Percentiles rank a stretch among this genome's conserved stretches.
Conservation (phyloP, 73 alveolate species). For the Tetrahymena borealis region DNA sequence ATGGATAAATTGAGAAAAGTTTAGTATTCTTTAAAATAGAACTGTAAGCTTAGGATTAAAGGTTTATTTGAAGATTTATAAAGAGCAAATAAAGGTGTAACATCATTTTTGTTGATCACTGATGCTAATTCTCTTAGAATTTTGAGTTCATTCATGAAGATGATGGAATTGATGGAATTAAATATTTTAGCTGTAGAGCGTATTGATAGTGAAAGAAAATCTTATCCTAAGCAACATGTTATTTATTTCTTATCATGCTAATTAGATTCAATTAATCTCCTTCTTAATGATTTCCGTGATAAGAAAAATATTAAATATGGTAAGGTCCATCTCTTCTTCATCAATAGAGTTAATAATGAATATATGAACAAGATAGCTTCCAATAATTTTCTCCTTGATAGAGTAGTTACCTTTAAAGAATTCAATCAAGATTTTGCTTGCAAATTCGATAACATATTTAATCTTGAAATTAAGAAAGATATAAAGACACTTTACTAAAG, state of each 20-base stretch:
- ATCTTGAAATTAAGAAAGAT: slow-evolving; percentile 2
- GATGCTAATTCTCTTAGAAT: slow-evolving; percentile 28
- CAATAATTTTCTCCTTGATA: not conserved
- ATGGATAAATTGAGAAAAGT: not conserved
- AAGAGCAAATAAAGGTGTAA: not conserved
- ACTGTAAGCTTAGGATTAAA: not conserved
- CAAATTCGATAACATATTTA: slow-evolving; percentile 17
- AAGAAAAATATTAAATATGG: slow-evolving; percentile 35
- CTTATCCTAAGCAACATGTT: slow-evolving; percentile 35
- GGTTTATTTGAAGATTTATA: not conserved
- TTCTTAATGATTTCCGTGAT: slow-evolving; percentile 21
- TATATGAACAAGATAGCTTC: slow-evolving; percentile 34
- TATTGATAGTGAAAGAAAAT: slow-evolving; percentile 12
- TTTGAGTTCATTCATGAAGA: slow-evolving; percentile 29
- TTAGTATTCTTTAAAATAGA: not conserved
- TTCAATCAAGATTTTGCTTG: slow-evolving; percentile 30
- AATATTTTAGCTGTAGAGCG: slow-evolving; percentile 32
- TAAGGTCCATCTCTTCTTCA: slow-evolving; percentile 17
- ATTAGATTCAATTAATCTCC: not conserved
- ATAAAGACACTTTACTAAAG: not conserved
- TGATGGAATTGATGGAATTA: slow-evolving; percentile 44
- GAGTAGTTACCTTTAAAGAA: slow-evolving; percentile 18
- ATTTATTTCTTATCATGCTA: slow-evolving; percentile 28
- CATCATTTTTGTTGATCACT: not conserved
- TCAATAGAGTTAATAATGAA: slow-evolving; percentile 15